phyloP scores from a whole-genome alignment of 2,329 filamentous ascomycete genomes.

The Colletotrichum gloeosporioides region DNA sequence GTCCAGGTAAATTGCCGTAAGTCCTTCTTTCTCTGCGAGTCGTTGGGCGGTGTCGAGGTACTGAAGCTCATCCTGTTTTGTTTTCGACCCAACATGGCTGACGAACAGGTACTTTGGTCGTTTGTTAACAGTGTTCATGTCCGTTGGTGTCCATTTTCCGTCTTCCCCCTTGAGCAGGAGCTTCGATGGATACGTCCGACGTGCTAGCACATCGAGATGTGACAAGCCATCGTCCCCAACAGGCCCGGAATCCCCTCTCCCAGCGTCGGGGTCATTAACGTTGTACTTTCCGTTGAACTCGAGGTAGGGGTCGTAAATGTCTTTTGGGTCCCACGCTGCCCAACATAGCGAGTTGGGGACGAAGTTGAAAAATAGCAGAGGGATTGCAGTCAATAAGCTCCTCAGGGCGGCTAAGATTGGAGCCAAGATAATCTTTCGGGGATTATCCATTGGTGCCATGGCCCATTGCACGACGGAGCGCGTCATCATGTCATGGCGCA shows the following conservation, averaged over 20 bases:
- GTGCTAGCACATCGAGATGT: neutral
- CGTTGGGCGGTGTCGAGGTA: neutral
- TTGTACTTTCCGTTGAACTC: neutral
- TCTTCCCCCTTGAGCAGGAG: neutral
- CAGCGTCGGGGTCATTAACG: neutral
- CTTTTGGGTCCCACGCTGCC: neutral
- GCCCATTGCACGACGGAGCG: neutral
- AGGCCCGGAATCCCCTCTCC: neutral
- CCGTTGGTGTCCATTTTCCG: neutral
- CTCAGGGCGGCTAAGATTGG: neutral
- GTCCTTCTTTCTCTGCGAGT: neutral
- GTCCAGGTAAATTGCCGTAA: neutral
- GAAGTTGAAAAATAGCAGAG: neutral
- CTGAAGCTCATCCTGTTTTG: neutral
- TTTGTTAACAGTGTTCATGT: neutral
- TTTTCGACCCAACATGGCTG: neutral
- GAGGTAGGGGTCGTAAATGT: neutral
- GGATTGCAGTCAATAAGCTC: neutral
- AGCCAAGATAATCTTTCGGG: neutral
- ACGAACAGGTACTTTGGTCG: neutral
- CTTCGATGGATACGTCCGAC: neutral
- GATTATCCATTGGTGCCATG: neutral
- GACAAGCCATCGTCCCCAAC: neutral
- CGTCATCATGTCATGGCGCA: neutral
- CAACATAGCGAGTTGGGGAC: neutral